A percentile compares a stretch with the other conserved stretches of the same genome.
Evolutionary conservation across 345 rosid species (phyloP).

Genomic region (Aquilaria malaccensis): DNA sequence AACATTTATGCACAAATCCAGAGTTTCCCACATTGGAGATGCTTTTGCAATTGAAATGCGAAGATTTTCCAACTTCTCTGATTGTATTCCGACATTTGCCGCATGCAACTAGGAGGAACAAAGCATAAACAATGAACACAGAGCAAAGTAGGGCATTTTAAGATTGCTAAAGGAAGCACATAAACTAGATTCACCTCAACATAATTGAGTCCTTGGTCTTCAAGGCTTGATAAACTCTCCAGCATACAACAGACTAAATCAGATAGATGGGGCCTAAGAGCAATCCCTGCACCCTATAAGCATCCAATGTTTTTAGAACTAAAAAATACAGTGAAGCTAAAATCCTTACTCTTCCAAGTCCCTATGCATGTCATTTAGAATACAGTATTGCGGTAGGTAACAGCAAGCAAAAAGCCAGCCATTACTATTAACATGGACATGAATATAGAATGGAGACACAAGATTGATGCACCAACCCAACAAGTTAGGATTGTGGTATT

Average conservation of each 20-base stretch:
- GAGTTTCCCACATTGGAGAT: slow-evolving; percentile 99
- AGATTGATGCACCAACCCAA: too few species aligned
- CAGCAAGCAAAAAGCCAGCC: too few species aligned
- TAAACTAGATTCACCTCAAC: slow-evolving; percentile 56
- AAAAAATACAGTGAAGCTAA: too few species aligned
- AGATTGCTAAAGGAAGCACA: slow-evolving; percentile 13
- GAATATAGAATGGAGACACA: too few species aligned
- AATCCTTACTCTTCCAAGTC: too few species aligned
- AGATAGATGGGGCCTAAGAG: slow-evolving; percentile 83
- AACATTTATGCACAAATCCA: slow-evolving; percentile 82
- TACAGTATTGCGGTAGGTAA: too few species aligned
- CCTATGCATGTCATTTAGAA: too few species aligned
- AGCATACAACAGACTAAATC: slow-evolving; percentile 96
- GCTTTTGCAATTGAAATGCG: slow-evolving; percentile 91
- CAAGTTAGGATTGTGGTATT: too few species aligned
- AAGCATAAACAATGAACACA: slow-evolving; percentile 8
- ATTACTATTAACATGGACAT: too few species aligned
- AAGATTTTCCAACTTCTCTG: slow-evolving; percentile 89
- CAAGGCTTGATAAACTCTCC: slow-evolving; percentile 98
- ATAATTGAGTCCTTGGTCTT: slow-evolving; percentile 96
- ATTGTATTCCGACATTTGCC: slow-evolving; percentile 82
- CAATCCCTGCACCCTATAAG: slow-evolving; percentile 81
- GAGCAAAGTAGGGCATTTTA: neutral
- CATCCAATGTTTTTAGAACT: neutral
- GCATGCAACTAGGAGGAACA: slow-evolving; percentile 80